A percentile compares a stretch with the other conserved stretches of the same genome.
phyloP scores from a whole-genome alignment of 1,284 basidiomycete species.

The Neonothopanus nambi region DNA sequence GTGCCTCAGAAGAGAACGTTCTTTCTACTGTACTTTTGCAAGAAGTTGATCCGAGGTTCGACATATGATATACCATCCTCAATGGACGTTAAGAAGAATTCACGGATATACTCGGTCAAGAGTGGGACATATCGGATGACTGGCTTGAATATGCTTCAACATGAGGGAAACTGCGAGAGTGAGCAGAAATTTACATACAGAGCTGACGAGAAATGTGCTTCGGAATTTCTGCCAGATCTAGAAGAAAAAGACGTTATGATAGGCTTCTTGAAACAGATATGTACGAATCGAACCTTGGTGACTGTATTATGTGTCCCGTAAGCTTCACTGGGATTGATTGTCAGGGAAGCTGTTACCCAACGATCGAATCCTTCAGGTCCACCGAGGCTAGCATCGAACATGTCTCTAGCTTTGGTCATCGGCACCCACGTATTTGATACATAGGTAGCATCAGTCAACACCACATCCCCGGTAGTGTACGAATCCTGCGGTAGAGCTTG shows the following conservation, averaged over 20 bases:
- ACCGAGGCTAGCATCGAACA: conserved; percentile 51
- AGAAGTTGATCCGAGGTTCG: conserved; percentile 72
- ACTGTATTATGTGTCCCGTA: conserved; percentile 71
- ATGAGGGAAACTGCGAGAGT: background rate
- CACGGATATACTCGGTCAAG: conserved; percentile 56
- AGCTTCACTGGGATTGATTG: conserved; percentile 67
- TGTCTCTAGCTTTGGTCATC: conserved; percentile 50
- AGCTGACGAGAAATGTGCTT: conserved; percentile 49
- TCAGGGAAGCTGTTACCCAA: conserved; percentile 60
- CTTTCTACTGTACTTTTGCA: conserved; percentile 48
- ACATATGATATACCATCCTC: conserved; percentile 75
- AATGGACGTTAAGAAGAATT: conserved; percentile 63
- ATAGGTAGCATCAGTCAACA: conserved; percentile 49
- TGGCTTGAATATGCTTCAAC: conserved; percentile 35
- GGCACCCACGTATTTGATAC: conserved; percentile 49
- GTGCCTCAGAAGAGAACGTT: background rate
- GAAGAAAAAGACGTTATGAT: background rate
- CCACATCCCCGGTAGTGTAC: conserved; percentile 29
- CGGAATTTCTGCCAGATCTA: conserved; percentile 75
- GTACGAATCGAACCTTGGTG: conserved; percentile 45
- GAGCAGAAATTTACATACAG: conserved; percentile 35
- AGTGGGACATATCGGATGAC: conserved; percentile 58
- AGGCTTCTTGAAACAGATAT: background rate
- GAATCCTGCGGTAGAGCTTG: conserved; percentile 39
- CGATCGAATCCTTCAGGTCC: conserved; percentile 65